Base-by-base conservation (phyloP, 2,329 filamentous ascomycete species). In the Teratosphaeria nubilosa region DNA sequence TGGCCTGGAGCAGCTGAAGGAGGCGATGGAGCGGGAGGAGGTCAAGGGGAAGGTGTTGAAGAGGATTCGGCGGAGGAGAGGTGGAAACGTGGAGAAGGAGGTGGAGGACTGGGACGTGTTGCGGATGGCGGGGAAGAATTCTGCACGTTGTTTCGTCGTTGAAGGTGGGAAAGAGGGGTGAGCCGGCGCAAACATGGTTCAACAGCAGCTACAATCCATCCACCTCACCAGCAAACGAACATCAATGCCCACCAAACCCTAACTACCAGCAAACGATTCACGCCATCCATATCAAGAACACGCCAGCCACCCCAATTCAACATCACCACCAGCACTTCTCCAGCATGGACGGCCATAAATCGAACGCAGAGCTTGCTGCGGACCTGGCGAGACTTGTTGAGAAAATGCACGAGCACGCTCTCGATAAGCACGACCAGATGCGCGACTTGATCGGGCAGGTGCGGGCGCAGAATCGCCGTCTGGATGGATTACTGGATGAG, bases 81-180 rank as follows among this genome's bases (percentile, higher is more conserved):
- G 80, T 22, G 45, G 69, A 24, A 22, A 5, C 1, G 62, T 67
- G 7, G 75, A 83, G 60, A 62, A 68, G 1, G 67, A 75, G 50
- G 84, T 75, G 51, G 84, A 87, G 73, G 75, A 83, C 61, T 92
- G 90, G 83, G 81, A 94, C 75, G 84, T 86, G 0, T 71, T 94
- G 53, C 80, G 78, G 1, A 80, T 81, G 56, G 88, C 89, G 0
- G 77, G 81, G 16, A 83, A 81, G 66, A 90, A 78, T 56, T 81
- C 81, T 4, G 88, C 88, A 14, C 82, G 80, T 63, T 95, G 86
- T 67, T 92, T 95, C 65, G 84, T 92, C 7, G 90, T 94, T 1
- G 82, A 89, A 62, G 85, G 81, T 63, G 79, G 78, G 34, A 80
- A 78, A 56, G 61, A 60, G 24, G 57, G 59, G 25, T 66, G 64